A percentile compares a stretch with the other conserved stretches of the same genome.
phyloP scores from a whole-genome alignment of 192 early-diverging fungal genomes.

The Oehlia diaphana region DNA sequence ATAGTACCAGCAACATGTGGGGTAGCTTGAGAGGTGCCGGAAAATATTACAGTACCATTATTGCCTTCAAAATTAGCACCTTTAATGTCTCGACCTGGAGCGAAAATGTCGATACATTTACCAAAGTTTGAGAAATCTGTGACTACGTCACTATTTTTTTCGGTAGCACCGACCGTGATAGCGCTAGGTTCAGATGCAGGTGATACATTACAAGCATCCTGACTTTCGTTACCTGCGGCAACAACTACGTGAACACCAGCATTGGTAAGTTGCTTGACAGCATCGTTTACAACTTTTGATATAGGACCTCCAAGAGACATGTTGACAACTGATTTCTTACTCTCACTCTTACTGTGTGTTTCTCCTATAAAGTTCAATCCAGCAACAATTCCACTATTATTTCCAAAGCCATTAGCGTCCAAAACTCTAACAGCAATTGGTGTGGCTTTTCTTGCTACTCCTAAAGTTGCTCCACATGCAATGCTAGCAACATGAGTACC shows the following conservation, averaged over 20 bases:
- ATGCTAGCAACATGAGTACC: constrained; percentile 54
- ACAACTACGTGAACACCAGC: constrained; percentile 70
- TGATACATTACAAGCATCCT: constrained; percentile 66
- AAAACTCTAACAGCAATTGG: constrained; percentile 62
- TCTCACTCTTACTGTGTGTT: background rate
- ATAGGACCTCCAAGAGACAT: constrained; percentile 46
- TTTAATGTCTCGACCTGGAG: constrained; percentile 72
- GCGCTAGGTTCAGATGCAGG: constrained; percentile 53
- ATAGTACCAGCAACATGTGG: constrained; percentile 86
- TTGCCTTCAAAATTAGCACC: constrained; percentile 60
- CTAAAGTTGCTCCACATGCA: constrained; percentile 45
- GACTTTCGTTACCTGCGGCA: constrained; percentile 68
- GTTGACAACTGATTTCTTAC: constrained; percentile 5
- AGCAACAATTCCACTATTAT: constrained; percentile 49
- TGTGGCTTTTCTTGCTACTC: constrained; percentile 61
- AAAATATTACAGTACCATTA: constrained; percentile 74
- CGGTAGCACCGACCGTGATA: constrained; percentile 81
- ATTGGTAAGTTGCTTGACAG: constrained; percentile 49
- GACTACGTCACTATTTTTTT: constrained; percentile 67
- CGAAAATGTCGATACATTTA: constrained; percentile 92
- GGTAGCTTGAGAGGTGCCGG: constrained; percentile 87
- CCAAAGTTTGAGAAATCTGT: constrained; percentile 85
- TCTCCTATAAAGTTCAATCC: constrained; percentile 62
- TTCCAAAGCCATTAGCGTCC: constrained; percentile 50
- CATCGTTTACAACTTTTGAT: constrained; percentile 48